Evolutionary conservation across 1,139 yeast genomes (phyloP), one percentile per base, ranked within the genome.

Genomic region (Diutina pseudorugosa): DNA sequence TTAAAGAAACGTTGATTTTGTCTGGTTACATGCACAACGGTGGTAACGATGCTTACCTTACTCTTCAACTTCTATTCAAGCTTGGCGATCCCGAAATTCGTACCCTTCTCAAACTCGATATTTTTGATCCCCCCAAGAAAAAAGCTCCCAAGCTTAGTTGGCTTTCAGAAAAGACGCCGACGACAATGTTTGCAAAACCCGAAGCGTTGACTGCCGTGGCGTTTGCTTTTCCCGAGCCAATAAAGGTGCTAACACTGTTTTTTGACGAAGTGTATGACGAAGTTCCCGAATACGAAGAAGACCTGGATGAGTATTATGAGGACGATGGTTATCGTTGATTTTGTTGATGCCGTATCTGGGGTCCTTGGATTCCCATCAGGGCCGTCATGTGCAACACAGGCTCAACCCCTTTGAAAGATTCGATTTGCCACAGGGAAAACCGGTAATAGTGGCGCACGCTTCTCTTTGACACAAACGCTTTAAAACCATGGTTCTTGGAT

Each of bases 41-140:
- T 2, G 91, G 86, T n/a, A 87, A 87, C 61, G 95, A 87, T 64
- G 82, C 94, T 1, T 82, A 82, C 60, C 83, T 76, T 59, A 85
- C 94, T 0, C 64, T 85, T 51, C 57, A 77, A 27, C 66, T 82
- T 41, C 75, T 80, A 21, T 59, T 83, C 62, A 71, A 73, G 52
- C 61, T 82, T 53, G 67, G 79, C 42, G 88, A 83, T 60, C 85
- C 86, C 0, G 65, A 65, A 21, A 68, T 69, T 18, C 67, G 88
- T 56, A 57, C 47, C 16, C 53, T 57, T 12, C 61, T 57, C 50
- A 55, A 57, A 1, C 58, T 71, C 53, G 76, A 72, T 51, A 42
- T 43, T 12, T 58, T 18, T 9, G 18, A 27, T 11, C 41, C 40
- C 2, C 25, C 49, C 4, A 12, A 6, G 14, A 45, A 27, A 9